Evolutionary conservation across 306 rosid species (phyloP).

Genomic region (Trifolium pratense): DNA sequence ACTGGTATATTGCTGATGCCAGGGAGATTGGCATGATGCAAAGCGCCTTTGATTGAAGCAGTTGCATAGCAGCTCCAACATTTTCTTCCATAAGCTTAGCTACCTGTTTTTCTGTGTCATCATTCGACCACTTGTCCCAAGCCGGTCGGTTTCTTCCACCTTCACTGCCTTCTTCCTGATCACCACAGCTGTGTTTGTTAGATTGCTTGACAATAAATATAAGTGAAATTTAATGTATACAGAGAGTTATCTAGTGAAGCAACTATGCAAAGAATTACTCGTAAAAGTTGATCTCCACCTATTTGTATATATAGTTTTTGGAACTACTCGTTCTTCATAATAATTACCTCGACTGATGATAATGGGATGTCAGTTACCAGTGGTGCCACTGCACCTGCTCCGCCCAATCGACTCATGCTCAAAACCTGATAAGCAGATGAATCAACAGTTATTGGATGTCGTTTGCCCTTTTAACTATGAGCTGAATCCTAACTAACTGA

Average conservation of each 20-base stretch:
- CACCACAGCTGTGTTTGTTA: not conserved
- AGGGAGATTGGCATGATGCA: slow-evolving; percentile 97
- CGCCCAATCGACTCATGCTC: slow-evolving; percentile 99
- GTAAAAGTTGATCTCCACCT: not conserved
- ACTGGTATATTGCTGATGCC: slow-evolving; percentile 92
- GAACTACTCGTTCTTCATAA: slow-evolving; percentile 27
- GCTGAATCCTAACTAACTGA: slow-evolving; percentile 34
- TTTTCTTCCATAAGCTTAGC: slow-evolving; percentile 98
- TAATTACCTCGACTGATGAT: slow-evolving; percentile 89
- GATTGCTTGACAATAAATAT: not conserved
- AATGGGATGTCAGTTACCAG: slow-evolving; percentile 92
- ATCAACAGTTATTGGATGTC: slow-evolving; percentile 24
- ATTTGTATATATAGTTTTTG: not conserved
- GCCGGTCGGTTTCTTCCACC: slow-evolving; percentile 86
- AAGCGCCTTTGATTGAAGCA: slow-evolving; percentile 93
- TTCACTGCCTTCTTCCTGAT: slow-evolving; percentile 86
- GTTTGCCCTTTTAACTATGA: slow-evolving; percentile 16
- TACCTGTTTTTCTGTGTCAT: slow-evolving; percentile 88
- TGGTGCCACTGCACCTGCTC: slow-evolving; percentile 99
- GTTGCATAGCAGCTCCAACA: slow-evolving; percentile 92
- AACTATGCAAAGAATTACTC: not conserved
- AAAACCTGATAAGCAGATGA: slow-evolving; percentile 73
- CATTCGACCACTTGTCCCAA: slow-evolving; percentile 97
- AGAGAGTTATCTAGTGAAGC: not conserved
- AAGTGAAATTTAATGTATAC: not conserved